Conservation (phyloP, 345 rosid genomes). For the Linum lewisii region DNA sequence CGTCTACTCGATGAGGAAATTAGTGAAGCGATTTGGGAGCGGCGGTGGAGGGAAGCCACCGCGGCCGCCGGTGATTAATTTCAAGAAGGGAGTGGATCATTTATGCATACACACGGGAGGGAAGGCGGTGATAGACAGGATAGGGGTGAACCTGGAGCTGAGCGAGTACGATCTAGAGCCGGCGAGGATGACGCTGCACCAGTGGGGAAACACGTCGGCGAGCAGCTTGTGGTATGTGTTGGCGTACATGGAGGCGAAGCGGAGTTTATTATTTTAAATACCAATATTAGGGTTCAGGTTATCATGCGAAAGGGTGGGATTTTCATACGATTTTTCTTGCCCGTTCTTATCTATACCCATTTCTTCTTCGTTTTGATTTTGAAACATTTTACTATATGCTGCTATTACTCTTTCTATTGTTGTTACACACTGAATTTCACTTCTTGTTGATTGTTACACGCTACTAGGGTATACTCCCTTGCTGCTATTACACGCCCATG, state of each 20-base stretch:
- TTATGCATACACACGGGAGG: constrained; percentile 91
- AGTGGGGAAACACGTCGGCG: constrained; percentile 94
- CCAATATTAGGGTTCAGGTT: no score
- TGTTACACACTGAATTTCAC: no score
- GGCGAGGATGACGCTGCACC: constrained; percentile 82
- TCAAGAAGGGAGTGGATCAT: constrained; percentile 77
- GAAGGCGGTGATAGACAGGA: constrained; percentile 87
- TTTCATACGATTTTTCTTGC: no score
- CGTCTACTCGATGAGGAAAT: constrained; percentile 34
- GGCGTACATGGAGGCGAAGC: constrained; percentile 84
- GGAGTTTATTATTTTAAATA: constrained; percentile 38
- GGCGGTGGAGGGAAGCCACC: constrained; percentile 15
- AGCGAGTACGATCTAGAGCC: constrained; percentile 71
- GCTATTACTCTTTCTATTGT: no score
- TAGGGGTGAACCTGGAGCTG: constrained; percentile 54
- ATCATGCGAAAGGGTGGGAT: no score
- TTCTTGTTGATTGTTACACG: no score
- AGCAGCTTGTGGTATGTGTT: constrained; percentile 91
- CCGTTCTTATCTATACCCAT: no score
- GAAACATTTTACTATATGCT: no score
- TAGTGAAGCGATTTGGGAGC: neutral
- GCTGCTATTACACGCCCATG: no score
- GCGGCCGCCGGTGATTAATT: constrained; percentile 36
- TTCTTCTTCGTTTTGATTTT: no score
- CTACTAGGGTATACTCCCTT: no score